Evolutionary conservation across 2,329 filamentous ascomycete genomes (phyloP), one percentile per base, ranked within the genome.

Genomic region (Aureobasidium namibiae): DNA sequence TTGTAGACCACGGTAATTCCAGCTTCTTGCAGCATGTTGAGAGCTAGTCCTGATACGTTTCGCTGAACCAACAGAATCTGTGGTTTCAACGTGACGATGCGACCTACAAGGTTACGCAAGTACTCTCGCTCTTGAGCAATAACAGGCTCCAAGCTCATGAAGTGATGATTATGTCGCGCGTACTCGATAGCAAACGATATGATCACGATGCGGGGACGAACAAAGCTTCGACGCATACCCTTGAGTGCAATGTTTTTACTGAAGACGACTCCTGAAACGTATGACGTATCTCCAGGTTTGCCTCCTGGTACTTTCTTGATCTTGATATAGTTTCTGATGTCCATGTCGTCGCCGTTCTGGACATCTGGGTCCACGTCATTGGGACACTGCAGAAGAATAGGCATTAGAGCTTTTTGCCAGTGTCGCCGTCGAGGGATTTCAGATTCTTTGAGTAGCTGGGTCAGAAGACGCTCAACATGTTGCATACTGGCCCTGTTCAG

Each of bases 111-210:
- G 68, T 96, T 94, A 65, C 88, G 84, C 26, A 99, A 78, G 65
- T 94, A 99, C 69, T 99, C 94, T 65, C 89, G 88, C 74, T 99
- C 95, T 72, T 99, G 94, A 59, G 92, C 89, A 66, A 99, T 96
- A 59, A 99, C 91, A 39, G 92, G 92, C 67, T 97, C 91, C 52
- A 99, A 76, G 67, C 94, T 99, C 92, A 99, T 96, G 71, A 99
- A 97, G 70, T 97, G 92, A 63, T 90, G 83, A 68, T 92, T 87
- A 66, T 96, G 91, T 39, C 94, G 85, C 61, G 95, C 90, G 72
- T 99, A 99, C 70, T 99, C 94, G 60, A 99, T 90, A 0, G 94
- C 86, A 68, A 99, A 99, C 0, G 91, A 92, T 60, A 99, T 87
- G 63, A 99, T 90, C 50, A 96, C 81, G 62, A 99, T 94, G 33